Conservation (phyloP, 2,329 filamentous ascomycete genomes). For the Penicillium capsulatum region DNA sequence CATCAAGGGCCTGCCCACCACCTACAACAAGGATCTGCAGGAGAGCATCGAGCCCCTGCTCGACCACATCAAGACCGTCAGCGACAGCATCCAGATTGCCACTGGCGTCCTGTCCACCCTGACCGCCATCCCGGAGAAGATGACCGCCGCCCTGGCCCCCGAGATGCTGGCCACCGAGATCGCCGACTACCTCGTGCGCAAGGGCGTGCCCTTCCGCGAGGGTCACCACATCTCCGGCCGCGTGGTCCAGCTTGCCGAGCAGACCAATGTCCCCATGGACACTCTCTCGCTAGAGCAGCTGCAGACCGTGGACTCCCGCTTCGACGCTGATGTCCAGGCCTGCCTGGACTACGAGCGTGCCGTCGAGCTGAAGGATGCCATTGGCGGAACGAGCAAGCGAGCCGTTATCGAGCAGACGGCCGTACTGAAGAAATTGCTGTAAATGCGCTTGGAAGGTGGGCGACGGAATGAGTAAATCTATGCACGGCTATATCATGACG, state of each 20-base stretch:
- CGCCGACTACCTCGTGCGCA: slow-evolving; percentile 47
- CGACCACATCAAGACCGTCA: slow-evolving; percentile 75
- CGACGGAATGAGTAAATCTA: too few species aligned
- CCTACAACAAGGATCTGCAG: slow-evolving; percentile 91
- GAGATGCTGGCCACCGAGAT: slow-evolving; percentile 70
- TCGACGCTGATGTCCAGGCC: slow-evolving; percentile 65
- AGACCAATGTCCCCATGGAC: slow-evolving; percentile 64
- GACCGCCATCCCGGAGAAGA: slow-evolving; percentile 65
- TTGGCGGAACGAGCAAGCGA: slow-evolving; percentile 72
- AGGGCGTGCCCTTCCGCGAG: slow-evolving; percentile 69
- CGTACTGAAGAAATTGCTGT: slow-evolving; percentile 54
- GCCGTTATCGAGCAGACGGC: slow-evolving; percentile 67
- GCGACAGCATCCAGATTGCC: slow-evolving; percentile 76
- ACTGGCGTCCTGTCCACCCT: slow-evolving; percentile 75
- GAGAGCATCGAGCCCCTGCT: slow-evolving; percentile 83
- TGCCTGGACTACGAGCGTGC: slow-evolving; percentile 78
- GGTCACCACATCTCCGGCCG: slow-evolving; percentile 74
- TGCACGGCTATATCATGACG: slow-evolving; percentile 8
- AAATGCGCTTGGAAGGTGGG: too few species aligned
- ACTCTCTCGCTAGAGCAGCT: slow-evolving; percentile 63
- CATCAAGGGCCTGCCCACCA: slow-evolving; percentile 69
- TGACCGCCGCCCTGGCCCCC: slow-evolving; percentile 72
- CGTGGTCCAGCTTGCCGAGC: slow-evolving; percentile 68
- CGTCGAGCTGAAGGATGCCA: slow-evolving; percentile 72
- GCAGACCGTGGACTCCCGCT: slow-evolving; percentile 62